Percentiles rank a stretch among this genome's conserved stretches.
Evolutionary conservation across 73 alveolate genomes (phyloP).

Genomic region (Uronychia binucleata): DNA sequence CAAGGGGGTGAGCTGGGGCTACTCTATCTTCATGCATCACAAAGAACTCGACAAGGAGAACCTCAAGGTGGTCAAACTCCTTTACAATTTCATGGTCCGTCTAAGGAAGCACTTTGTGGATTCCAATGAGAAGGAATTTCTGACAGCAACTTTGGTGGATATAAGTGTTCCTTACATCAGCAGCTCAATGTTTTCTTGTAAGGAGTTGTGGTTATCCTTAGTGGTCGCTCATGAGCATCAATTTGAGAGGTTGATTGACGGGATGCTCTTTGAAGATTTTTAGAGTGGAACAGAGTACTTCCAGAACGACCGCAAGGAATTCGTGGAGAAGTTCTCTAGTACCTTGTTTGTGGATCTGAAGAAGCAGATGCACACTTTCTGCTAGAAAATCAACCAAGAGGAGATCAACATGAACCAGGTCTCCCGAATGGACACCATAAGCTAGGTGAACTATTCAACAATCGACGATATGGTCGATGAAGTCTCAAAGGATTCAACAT

Average conservation of each 20-base stretch:
- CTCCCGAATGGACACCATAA: not conserved
- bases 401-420: not conserved
- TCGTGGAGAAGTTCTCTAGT: not conserved
- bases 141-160: not conserved
- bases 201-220: too few species aligned
- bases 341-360: not conserved
- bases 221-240: not conserved
- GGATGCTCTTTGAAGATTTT: not conserved
- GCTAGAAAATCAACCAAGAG: not conserved
- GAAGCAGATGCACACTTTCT: not conserved
- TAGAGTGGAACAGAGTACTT: not conserved
- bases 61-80: conserved; percentile 40
- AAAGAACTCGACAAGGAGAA: conserved; percentile 56
- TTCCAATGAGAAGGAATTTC: not conserved
- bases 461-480: not conserved
- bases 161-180: not conserved
- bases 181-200: not conserved
- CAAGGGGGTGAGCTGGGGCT: conserved; percentile 49
- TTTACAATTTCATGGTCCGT: conserved; percentile 55
- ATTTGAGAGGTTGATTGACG: not conserved
- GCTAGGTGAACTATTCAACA: not conserved
- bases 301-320: not conserved
- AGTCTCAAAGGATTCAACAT: not conserved
- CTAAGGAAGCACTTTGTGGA: conserved; percentile 19
- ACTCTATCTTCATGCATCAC: conserved; percentile 53